A percentile compares a stretch with the other conserved stretches of the same genome.
Evolutionary conservation across 108 stramenopile genomes (phyloP).

Genomic region (Skeletonema tropicum): DNA sequence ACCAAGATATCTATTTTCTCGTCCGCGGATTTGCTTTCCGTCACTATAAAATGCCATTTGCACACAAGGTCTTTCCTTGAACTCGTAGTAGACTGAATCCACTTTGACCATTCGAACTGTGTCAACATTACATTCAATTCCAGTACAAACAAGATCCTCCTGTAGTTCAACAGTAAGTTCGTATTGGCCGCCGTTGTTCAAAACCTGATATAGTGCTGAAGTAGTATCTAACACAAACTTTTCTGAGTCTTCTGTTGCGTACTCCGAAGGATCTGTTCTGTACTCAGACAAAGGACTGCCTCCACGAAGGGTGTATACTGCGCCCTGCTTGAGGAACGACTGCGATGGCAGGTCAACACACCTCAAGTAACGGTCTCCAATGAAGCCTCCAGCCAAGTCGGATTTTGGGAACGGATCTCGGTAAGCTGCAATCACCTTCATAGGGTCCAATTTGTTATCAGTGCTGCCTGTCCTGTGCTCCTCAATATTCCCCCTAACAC

Average conservation of each 20-base stretch:
- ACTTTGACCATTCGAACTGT: constrained; percentile 58
- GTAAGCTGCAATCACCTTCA: constrained; percentile 43
- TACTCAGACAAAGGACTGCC: constrained; percentile 23
- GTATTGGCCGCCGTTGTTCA: constrained; percentile 33
- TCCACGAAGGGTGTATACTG: constrained; percentile 61
- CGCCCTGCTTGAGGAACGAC: constrained; percentile 63
- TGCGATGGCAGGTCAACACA: constrained; percentile 60
- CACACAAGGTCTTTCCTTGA: constrained; percentile 55
- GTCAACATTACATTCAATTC: constrained; percentile 56
- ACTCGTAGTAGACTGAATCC: constrained; percentile 58
- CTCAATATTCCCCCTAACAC: constrained; percentile 55
- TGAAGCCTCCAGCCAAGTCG: constrained; percentile 52
- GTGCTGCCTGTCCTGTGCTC: constrained; percentile 1
- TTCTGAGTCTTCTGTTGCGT: constrained; percentile 8
- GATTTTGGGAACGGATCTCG: constrained; percentile 76
- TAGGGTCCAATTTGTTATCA: constrained; percentile 53
- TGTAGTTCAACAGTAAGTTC: constrained; percentile 31
- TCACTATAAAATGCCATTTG: constrained; percentile 58
- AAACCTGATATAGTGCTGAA: constrained; percentile 29
- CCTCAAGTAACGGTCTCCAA: constrained; percentile 73
- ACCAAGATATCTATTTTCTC: constrained; percentile 22
- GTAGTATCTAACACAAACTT: constrained; percentile 22
- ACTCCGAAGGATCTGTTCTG: constrained; percentile 21
- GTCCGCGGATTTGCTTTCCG: constrained; percentile 38
- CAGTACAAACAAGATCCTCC: constrained; percentile 44